Base-by-base conservation (phyloP, 352 stramenopile genomes). In the Aphanomyces invadans region DNA sequence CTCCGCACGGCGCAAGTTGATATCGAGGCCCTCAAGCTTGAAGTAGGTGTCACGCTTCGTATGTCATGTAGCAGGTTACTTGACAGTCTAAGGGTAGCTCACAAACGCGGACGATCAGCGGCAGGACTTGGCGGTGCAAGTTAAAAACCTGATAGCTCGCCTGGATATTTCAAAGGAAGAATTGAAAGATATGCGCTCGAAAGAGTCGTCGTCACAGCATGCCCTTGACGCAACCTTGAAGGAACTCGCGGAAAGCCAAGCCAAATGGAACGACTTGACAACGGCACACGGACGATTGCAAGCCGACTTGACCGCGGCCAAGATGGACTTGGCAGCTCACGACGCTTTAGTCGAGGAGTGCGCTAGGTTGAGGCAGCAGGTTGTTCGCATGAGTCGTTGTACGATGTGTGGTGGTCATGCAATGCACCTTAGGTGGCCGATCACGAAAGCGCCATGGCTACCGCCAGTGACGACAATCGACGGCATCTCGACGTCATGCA, bases 401-500 rank as follows among this genome's bases (percentile, higher is more conserved):
- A n/a, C n/a, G n/a, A n/a, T n/a, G n/a, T n/a, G n/a, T n/a, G n/a
- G n/a, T n/a, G n/a, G n/a, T n/a, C 36, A 15, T 42, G 15, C 15
- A 15, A 15, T 15, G 36, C 7, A 15, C 15, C 36, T 15, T 57
- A 57, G 49, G 17, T 38, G 12, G 49, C 21, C 29, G 49, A 57
- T n/a, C 7, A 19, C 11, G 19, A 57, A 5, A 29, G 29, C 19
- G 49, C 4, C 1, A 21, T 29, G n/a, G 49, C 49, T 7, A 38
- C 23, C 25, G 36, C 21, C 29, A 10, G 17, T 3, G 39, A 67
- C 19, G 45, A 59, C 17, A 56, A 67, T 31, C 31, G 31, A 7
- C 28, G 45, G 15, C 60, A 67, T 21, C 33, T 67, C 9, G 60
- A 67, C 21, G 48, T 44, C 2, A 45, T 48, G 15, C 48, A 67